Evolutionary conservation across 2,329 filamentous ascomycete genomes (phyloP), one percentile per base, ranked within the genome.

Genomic region (Neoscytalidium dimidiatum): DNA sequence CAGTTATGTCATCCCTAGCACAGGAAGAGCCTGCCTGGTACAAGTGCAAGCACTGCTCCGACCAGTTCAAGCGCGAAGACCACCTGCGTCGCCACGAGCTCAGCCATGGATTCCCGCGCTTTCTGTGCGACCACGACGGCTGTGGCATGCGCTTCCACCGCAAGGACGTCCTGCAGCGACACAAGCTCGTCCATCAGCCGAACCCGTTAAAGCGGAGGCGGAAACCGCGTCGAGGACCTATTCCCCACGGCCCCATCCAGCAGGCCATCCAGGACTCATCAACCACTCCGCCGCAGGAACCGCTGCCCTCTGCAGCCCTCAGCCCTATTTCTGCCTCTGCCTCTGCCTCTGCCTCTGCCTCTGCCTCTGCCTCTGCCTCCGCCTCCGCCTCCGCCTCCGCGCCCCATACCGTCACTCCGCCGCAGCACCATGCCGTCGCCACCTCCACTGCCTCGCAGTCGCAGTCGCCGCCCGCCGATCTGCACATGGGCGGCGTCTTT

Each of bases 11-110:
- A 63, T 63, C 61, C 31, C 14, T 44, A n/a, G n/a, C 48, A 14
- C 31, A 35, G 13, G 46, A 52, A 11, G 48, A 63, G 35, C 41
- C 61, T 21, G 64, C 60, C 33, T 66, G 60, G 58, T 66, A 63
- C 65, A 64, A 57, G 62, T 66, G 65, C 62, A 41, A 33, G 29
- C 56, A 66, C 62, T 66, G 65, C 52, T 14, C 48, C 43, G 65
- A 66, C 43, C 51, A 56, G 38, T 66, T 66, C 57, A 61, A 62
- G 49, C 62, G 65, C 46, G 65, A 66, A 19, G 65, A 66, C 62
- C 65, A 66, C 49, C 62, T 66, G 46, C 65, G 65, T 26, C 62
- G 65, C 29, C 65, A 66, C 44, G 65, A 66, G 65, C 65, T 66
- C 56, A 64, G 62, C 31, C 65, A 66, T 57, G 62, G 65, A 28